phyloP scores from a whole-genome alignment of 768 basidiomycete genomes.

The Roridomyces roridus region DNA sequence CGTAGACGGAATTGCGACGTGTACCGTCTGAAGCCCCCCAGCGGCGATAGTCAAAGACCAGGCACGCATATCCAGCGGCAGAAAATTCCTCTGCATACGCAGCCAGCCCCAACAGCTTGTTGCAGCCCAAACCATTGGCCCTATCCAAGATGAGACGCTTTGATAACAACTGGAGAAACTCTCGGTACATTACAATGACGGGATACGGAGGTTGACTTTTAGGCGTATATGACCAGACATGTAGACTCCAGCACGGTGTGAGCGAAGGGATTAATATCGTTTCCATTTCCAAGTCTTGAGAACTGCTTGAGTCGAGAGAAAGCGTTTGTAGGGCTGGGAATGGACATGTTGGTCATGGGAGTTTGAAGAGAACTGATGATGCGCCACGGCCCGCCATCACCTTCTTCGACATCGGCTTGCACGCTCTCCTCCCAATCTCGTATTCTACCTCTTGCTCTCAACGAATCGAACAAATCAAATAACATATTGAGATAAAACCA shows the following conservation, averaged over 20 bases:
- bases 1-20: constrained; percentile 31
- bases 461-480: too few species aligned
- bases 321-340: too few species aligned
- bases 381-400: too few species aligned
- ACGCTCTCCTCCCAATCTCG: too few species aligned
- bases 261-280: constrained; percentile 32
- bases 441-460: too few species aligned
- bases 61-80: constrained; percentile 33
- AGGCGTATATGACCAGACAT: constrained; percentile 38
- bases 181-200: constrained; percentile 25
- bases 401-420: too few species aligned
- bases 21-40: constrained; percentile 40
- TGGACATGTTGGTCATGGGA: too few species aligned
- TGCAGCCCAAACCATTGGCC: constrained; percentile 35
- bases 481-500: too few species aligned
- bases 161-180: not conserved
- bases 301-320: too few species aligned
- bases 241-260: constrained; percentile 36
- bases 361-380: too few species aligned
- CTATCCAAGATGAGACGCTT: constrained; percentile 15
- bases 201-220: constrained; percentile 13
- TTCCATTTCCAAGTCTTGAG: not conserved
- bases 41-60: constrained; percentile 42
- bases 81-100: constrained; percentile 35
- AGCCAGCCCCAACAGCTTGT: constrained; percentile 33